Base-by-base conservation (phyloP, 2,329 filamentous ascomycete species). In the Nothomitra cinnamomea region DNA sequence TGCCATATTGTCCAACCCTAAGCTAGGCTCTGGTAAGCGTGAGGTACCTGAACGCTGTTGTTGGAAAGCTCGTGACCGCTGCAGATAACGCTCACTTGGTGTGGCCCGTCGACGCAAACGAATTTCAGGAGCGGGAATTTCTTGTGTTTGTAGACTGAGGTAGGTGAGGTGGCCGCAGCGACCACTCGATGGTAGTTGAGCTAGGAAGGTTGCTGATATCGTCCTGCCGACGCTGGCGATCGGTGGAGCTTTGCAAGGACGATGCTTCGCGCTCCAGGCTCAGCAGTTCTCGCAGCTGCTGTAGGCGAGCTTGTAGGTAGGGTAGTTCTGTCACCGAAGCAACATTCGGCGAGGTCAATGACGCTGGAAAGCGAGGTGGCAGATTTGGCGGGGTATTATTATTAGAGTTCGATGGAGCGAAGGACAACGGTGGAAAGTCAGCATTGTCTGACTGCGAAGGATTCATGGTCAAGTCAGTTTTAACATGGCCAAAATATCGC, bases 261-360 rank as follows among this genome's bases (percentile, higher is more conserved):
- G 32, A 32, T 19, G 15, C 50, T 32, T 49, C 45, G 19, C 50
- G 35, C 19, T 52, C 50, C 13, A 42, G n/a, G 35, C 40, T 25
- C 15, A 52, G 50, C n/a, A 52, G 17, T 25, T 52, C 35, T 42
- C 25, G 50, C 24, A 52, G 24, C 7, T 52, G 50, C 17, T 36
- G 50, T n/a, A 52, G 50, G 50, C 50, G 50, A 32, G 50, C 50
- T 24, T 40, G 40, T n/a, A 19, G 40, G 40, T 28, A 38, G 32
- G 50, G 50, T n/a, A 52, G 21, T 36, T 25, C 24, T 25, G 50
- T 36, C 12, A 52, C 13, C n/a, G 50, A 28, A 7, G 50, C 25
- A 36, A 52, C 32, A n/a, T 51, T 22, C 32, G 48, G 8, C 32
- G 48, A 41, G 6, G 36, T 21, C 36, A 28, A 17, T 17, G 25